Percentiles rank a stretch among this genome's conserved stretches.
Evolutionary conservation across 352 stramenopile species (phyloP).

Genomic region (Phytophthora sp.): DNA sequence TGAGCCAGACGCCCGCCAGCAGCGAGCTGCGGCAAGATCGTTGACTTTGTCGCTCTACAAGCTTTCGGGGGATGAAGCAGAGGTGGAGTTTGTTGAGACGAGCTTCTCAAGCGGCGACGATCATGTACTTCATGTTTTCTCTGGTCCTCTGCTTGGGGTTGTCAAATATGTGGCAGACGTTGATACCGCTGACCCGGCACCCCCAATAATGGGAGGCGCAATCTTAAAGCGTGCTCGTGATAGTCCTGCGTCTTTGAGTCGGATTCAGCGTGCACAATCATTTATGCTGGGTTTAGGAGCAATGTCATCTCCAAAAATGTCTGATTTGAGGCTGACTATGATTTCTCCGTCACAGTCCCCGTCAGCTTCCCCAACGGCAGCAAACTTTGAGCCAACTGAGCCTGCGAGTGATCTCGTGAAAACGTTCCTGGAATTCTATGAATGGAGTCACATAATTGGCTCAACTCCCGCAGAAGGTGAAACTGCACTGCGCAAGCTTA

Average conservation of each 20-base stretch:
- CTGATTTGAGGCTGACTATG: conserved; percentile 32
- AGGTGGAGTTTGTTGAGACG: conserved; percentile 62
- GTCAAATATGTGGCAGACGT: conserved; percentile 54
- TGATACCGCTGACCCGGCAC: conserved; percentile 13
- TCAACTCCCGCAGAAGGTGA: conserved; percentile 18
- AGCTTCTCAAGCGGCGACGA: conserved; percentile 59
- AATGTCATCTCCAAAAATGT: conserved; percentile 44
- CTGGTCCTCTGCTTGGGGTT: conserved; percentile 67
- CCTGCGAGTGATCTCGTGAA: conserved; percentile 53
- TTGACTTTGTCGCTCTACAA: conserved; percentile 39
- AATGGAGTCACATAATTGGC: conserved; percentile 45
- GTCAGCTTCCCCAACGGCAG: conserved; percentile 10
- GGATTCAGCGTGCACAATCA: conserved; percentile 57
- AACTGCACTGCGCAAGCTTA: conserved; percentile 21
- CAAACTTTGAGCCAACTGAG: conserved; percentile 17
- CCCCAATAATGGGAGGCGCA: conserved; percentile 14
- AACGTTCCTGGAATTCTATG: conserved; percentile 77
- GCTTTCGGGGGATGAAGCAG: conserved; percentile 38
- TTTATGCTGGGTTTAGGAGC: conserved; percentile 50
- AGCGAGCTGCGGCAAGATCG: conserved; percentile 44
- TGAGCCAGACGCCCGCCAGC: conserved; percentile 37
- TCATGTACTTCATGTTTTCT: conserved; percentile 71
- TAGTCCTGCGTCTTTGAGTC: conserved; percentile 41
- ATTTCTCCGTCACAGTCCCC: conserved; percentile 28
- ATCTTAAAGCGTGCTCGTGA: conserved; percentile 27